Base-by-base conservation (phyloP, 495 filamentous ascomycete species). In the Annulohypoxylon stygium region DNA sequence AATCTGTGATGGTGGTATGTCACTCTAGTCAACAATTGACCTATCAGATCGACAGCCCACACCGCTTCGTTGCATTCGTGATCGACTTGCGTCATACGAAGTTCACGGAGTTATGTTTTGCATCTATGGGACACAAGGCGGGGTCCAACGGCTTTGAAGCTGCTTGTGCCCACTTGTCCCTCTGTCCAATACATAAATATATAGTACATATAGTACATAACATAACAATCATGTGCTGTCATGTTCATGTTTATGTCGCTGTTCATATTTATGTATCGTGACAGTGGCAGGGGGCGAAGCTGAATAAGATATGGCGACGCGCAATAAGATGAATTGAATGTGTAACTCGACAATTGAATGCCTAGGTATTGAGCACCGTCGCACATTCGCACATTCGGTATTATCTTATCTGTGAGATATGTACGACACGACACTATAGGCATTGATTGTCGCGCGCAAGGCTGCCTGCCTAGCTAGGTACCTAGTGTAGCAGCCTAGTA, bases 31-130 rank as follows among this genome's bases (percentile, higher is more conserved):
- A 30, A 63, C 71, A 73, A 77, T 75, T 77, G 76, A 57, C 76
- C 71, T 78, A 77, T 77, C 65, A 77, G 71, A 37, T 18, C 67
- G 55, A 23, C 33, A 60, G 61, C 63, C 53, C 60, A 65, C 61
- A 58, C 67, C 67, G 65, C 66, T 69, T 53, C 48, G 57, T 60
- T 53, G 63, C 66, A 61, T 75, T 58, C 41, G 59, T 61, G 53
- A 62, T 63, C 53, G 70, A 57, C 67, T 75, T 72, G 75, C 75
- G 71, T 77, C 71, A 78, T 75, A 71, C 39, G 69, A 53, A 60
- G 59, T 70, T 70, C 67, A 67, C 67, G 67, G 67, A 67, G 67
- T 60, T 54, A 70, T 70, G 71, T 74, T 66, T 75, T 70, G 67
- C 72, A 64, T 70, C 63, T 47, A 47, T 48, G 30, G 58, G 26